phyloP scores from a whole-genome alignment of 2,329 filamentous ascomycete genomes.

The Fusarium heterosporum region DNA sequence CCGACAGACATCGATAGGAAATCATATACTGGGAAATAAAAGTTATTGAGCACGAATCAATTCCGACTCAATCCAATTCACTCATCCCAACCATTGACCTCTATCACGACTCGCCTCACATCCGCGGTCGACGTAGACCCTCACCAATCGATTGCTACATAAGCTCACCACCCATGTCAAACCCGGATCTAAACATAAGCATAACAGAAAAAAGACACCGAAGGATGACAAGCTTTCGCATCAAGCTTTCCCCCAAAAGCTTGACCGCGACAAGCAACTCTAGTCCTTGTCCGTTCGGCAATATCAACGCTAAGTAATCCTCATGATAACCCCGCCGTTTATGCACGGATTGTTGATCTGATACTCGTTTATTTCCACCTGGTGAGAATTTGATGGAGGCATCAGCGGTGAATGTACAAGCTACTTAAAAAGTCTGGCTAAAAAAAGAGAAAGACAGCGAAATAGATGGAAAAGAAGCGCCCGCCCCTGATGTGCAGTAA shows the following conservation, averaged over 20 bases:
- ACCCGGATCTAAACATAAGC: not conserved
- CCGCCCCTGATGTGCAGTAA: not conserved
- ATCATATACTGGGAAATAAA: not conserved
- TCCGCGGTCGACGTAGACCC: not conserved
- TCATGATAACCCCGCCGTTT: conserved; percentile 11
- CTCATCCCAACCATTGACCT: not conserved
- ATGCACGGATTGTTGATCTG: not conserved
- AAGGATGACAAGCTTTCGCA: conserved; percentile 23
- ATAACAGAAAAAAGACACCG: not conserved
- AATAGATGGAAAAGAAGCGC: not conserved
- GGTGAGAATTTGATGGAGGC: conserved; percentile 11
- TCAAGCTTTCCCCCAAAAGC: conserved; percentile 26
- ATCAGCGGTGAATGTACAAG: not conserved
- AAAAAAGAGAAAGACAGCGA: not conserved
- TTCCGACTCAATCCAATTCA: not conserved
- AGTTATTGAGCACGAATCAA: not conserved
- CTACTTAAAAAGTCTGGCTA: not conserved
- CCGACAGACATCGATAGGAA: not conserved
- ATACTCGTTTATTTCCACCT: not conserved
- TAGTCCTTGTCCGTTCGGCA: conserved; percentile 11
- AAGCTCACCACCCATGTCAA: conserved; percentile 16
- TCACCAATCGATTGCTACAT: not conserved
- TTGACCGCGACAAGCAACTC: conserved; percentile 28
- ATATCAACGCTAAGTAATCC: not conserved
- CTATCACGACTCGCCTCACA: not conserved